Conservation (phyloP, 2,329 filamentous ascomycete genomes). For the Pseudocercospora musae region DNA sequence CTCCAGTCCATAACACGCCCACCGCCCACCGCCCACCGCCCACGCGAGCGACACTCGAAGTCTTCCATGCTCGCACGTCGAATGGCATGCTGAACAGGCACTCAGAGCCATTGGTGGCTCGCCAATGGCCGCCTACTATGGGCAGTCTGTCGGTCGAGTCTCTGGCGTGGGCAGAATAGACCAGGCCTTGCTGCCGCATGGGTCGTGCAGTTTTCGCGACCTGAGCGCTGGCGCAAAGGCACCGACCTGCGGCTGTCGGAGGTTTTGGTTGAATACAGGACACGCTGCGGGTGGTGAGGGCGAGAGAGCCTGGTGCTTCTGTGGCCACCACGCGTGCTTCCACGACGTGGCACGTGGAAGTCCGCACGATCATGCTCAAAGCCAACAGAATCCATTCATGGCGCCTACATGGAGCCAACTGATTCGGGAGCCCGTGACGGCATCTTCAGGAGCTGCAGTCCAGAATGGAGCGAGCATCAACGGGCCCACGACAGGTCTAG, state of each 20-base stretch:
- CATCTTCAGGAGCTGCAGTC: slow-evolving; percentile 9
- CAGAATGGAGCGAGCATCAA: not conserved
- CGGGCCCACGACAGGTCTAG: slow-evolving; percentile 24
- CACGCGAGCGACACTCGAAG: not conserved
- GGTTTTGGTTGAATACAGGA: slow-evolving; percentile 46
- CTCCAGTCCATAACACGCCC: too few species aligned
- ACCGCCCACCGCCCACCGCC: too few species aligned
- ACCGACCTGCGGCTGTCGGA: slow-evolving; percentile 51
- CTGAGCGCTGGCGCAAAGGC: slow-evolving; percentile 42
- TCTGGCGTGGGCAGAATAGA: slow-evolving; percentile 22
- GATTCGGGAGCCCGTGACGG: slow-evolving; percentile 9
- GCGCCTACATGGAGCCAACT: slow-evolving; percentile 26
- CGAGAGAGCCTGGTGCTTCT: slow-evolving; percentile 48
- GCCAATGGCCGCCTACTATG: slow-evolving; percentile 35
- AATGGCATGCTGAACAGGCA: slow-evolving; percentile 34
- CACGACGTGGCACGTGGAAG: slow-evolving; percentile 35
- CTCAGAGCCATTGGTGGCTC: slow-evolving; percentile 31
- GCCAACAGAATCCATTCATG: slow-evolving; percentile 10
- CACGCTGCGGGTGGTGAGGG: slow-evolving; percentile 22
- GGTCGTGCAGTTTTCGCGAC: slow-evolving; percentile 53
- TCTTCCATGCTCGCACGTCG: not conserved
- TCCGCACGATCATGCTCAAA: not conserved
- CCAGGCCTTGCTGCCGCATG: slow-evolving; percentile 43
- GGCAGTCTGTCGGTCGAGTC: slow-evolving; percentile 19
- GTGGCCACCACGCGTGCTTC: slow-evolving; percentile 57